Percentiles rank a stretch among this genome's conserved stretches.
Evolutionary conservation across 495 filamentous ascomycete genomes (phyloP).

Genomic region (Penicillium waksmanii): DNA sequence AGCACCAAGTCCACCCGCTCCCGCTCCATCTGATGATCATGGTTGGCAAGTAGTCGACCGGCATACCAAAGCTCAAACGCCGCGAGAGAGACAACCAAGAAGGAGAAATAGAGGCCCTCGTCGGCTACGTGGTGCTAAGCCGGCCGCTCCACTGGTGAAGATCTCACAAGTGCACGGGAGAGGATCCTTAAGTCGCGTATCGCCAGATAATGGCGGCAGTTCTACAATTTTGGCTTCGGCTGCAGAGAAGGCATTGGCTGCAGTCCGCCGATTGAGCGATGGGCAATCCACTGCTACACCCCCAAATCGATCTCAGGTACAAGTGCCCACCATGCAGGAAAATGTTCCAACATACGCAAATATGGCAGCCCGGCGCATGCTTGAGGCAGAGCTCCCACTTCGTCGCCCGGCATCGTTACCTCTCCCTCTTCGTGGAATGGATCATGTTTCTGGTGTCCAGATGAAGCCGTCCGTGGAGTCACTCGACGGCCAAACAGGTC

Average conservation of each 20-base stretch:
- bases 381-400: slow-evolving; percentile 17
- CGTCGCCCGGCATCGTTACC: slow-evolving; percentile 33
- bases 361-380: slow-evolving; percentile 28
- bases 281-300: slow-evolving; percentile 28
- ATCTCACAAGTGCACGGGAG: slow-evolving; percentile 36
- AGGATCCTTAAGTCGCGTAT: slow-evolving; percentile 38
- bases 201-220: slow-evolving; percentile 19
- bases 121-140: slow-evolving; percentile 36
- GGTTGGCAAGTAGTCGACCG: slow-evolving; percentile 47
- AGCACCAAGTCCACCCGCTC: slow-evolving; percentile 31
- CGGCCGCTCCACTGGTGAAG: slow-evolving; percentile 40
- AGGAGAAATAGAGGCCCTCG: slow-evolving; percentile 30
- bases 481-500: slow-evolving; percentile 31
- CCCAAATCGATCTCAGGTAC: neutral
- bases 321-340: slow-evolving; percentile 21
- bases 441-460: slow-evolving; percentile 26
- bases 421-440: slow-evolving; percentile 17
- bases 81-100: slow-evolving; percentile 18
- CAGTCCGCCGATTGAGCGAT: slow-evolving; percentile 42
- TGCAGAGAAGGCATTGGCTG: slow-evolving; percentile 42
- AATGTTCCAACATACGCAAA: slow-evolving; percentile 36
- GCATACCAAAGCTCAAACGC: slow-evolving; percentile 21
- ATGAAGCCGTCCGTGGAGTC: slow-evolving; percentile 44
- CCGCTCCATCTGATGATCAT: slow-evolving; percentile 23
- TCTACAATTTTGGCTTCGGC: slow-evolving; percentile 36